Evolutionary conservation across 1,284 basidiomycete genomes (phyloP).

Genomic region (Cryptococcus sp.): DNA sequence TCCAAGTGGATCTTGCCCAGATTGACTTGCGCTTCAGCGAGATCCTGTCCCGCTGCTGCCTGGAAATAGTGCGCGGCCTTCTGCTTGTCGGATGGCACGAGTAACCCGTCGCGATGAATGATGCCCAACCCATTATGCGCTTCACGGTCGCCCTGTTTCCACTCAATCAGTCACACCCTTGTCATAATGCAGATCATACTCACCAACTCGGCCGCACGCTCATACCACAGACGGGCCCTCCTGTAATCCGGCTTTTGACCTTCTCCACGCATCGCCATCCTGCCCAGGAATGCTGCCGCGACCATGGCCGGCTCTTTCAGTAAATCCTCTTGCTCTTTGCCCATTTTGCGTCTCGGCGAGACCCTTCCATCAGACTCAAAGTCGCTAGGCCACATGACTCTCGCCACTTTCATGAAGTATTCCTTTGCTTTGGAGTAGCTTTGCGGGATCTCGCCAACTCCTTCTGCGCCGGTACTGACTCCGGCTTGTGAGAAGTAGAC

Average conservation of each 20-base stretch:
- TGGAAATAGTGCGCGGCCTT: constrained; percentile 72
- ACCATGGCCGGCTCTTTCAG: constrained; percentile 68
- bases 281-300: constrained; percentile 81
- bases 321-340: constrained; percentile 56
- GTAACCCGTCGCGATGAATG: constrained; percentile 86
- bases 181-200: constrained; percentile 16
- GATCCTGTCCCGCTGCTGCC: constrained; percentile 77
- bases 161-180: background rate
- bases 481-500: constrained; percentile 74
- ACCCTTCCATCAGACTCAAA: constrained; percentile 57
- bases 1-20: constrained; percentile 77
- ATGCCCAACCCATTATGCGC: constrained; percentile 87
- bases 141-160: constrained; percentile 70
- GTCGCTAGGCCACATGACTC: constrained; percentile 79
- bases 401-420: constrained; percentile 80
- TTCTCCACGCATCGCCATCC: constrained; percentile 93
- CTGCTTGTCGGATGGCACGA: constrained; percentile 54
- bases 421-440: constrained; percentile 72
- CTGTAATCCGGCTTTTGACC: constrained; percentile 76
- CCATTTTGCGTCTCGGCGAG: constrained; percentile 58
- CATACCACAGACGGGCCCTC: constrained; percentile 90
- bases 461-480: constrained; percentile 80
- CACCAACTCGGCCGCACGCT: constrained; percentile 71
- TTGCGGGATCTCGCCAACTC: constrained; percentile 74
- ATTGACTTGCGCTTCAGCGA: constrained; percentile 88